A percentile compares a stretch with the other conserved stretches of the same genome.
Conservation (phyloP, 2,329 filamentous ascomycete species). For the Penicillium psychrosexuale region DNA sequence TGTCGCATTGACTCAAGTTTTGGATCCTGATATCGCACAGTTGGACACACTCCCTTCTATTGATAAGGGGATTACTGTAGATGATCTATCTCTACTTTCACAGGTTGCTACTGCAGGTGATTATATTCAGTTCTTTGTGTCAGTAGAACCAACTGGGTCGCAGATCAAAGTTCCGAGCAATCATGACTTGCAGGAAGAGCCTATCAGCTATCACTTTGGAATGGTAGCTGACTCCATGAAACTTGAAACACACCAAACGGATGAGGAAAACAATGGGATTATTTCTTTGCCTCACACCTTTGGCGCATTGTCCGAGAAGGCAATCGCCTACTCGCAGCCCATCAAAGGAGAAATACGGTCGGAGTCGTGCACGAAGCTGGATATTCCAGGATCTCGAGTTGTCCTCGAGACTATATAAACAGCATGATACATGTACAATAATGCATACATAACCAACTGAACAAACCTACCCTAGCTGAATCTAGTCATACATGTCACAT, state of each 20-base stretch:
- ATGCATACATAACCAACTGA: not conserved
- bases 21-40: constrained; percentile 13
- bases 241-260: not conserved
- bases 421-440: constrained; percentile 1
- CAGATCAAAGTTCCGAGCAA: not conserved
- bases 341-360: constrained; percentile 2
- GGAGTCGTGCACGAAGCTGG: constrained; percentile 33
- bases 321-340: constrained; percentile 34
- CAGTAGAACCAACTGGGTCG: constrained; percentile 22
- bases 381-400: constrained; percentile 35
- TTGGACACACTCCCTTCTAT: constrained; percentile 20
- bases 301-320: constrained; percentile 41
- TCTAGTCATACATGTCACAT: constrained; percentile 1
- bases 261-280: constrained; percentile 15
- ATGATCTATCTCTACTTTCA: constrained; percentile 38
- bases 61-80: constrained; percentile 23
- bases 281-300: constrained; percentile 32
- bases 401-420: constrained; percentile 11
- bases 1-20: constrained; percentile 25
- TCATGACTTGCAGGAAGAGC: not conserved
- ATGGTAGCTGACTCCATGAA: constrained; percentile 31
- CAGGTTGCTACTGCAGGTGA: constrained; percentile 40
- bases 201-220: constrained; percentile 32
- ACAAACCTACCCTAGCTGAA: not conserved
- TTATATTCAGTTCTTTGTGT: constrained; percentile 43